These are phyloP conservation scores for Lactarius trivialis DNA, from an alignment of 768 basidiomycete species.

Conservation along the genomic window DNA sequence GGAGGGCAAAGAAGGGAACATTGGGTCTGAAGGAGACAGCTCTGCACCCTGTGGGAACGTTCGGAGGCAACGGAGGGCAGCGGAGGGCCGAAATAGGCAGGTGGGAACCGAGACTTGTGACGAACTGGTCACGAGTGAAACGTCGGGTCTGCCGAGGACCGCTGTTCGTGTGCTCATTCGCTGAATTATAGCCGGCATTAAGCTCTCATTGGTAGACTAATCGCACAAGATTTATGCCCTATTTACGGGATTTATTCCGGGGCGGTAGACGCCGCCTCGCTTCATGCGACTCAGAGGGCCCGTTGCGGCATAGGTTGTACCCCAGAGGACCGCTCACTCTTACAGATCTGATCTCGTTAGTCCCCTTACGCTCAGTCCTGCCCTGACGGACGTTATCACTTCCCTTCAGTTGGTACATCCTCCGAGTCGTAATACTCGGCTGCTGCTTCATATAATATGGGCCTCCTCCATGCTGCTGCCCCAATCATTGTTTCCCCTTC, in stretches of 20 bases:
- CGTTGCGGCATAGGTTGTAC: constrained; percentile 12
- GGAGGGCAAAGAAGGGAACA: constrained; percentile 33
- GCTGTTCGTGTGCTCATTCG: neutral
- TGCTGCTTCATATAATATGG: constrained; percentile 12
- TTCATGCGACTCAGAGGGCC: neutral
- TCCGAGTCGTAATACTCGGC: constrained; percentile 13
- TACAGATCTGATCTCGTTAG: constrained; percentile 14
- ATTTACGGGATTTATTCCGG: neutral
- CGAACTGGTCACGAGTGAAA: neutral
- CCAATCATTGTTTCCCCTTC: neutral
- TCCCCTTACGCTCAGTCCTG: constrained; percentile 11
- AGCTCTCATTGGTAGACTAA: neutral
- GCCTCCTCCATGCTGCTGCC: neutral
- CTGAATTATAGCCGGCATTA: constrained; percentile 3
- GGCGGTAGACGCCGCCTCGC: neutral
- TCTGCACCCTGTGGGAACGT: neutral
- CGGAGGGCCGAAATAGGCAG: constrained; percentile 12
- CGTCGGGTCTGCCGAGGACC: neutral
- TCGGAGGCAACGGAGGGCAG: neutral
- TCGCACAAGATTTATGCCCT: neutral
- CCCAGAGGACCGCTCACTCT: constrained; percentile 2
- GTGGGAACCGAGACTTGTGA: neutral
- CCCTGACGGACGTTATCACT: constrained; percentile 17
- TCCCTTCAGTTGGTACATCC: constrained; percentile 2
- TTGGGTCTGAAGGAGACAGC: constrained; percentile 8